phyloP scores from a whole-genome alignment of 345 rosid species.

The Pugionium cornutum region DNA sequence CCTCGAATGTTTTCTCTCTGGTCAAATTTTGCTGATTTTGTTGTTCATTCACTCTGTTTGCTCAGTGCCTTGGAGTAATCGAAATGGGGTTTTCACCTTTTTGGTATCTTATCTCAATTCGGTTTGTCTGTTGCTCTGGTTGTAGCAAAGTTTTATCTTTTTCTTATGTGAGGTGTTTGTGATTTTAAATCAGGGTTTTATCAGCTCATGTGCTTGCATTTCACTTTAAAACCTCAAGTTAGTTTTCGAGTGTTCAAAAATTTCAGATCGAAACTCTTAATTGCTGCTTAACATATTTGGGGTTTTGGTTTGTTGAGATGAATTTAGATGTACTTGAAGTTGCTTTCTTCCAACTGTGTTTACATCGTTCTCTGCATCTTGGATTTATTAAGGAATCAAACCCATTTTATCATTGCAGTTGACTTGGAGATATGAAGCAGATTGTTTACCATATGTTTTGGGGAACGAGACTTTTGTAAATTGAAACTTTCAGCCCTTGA shows the following conservation, averaged over 20 bases:
- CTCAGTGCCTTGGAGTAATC: conserved; percentile 4
- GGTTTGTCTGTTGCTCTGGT: conserved; percentile 29
- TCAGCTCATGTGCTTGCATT: conserved; percentile 31
- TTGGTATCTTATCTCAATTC: conserved; percentile 29
- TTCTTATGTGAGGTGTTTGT: not conserved
- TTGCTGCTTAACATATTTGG: conserved; percentile 8
- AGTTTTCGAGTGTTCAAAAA: not conserved
- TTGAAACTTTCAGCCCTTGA: conserved; percentile 18
- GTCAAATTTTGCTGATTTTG: conserved; percentile 5
- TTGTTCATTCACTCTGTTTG: conserved; percentile 14
- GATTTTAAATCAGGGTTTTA: conserved; percentile 14
- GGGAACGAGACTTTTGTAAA: conserved; percentile 28
- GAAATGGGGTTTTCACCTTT: not conserved
- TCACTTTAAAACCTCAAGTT: conserved; percentile 13
- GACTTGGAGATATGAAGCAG: conserved; percentile 26
- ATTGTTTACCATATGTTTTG: conserved; percentile 17
- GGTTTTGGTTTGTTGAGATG: conserved; percentile 13
- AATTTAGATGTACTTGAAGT: conserved; percentile 14
- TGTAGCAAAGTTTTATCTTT: conserved; percentile 15
- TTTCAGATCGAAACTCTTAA: conserved; percentile 9
- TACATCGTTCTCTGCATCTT: conserved; percentile 14
- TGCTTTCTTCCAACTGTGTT: conserved; percentile 12
- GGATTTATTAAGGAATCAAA: conserved; percentile 3
- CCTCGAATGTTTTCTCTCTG: conserved; percentile 4
- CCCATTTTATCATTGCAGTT: conserved; percentile 42